Percentiles rank a stretch among this genome's conserved stretches.
These are phyloP conservation scores for Rhodomyrtus psidioides DNA, from an alignment of 441 rosid species.

Conservation along the genomic window DNA sequence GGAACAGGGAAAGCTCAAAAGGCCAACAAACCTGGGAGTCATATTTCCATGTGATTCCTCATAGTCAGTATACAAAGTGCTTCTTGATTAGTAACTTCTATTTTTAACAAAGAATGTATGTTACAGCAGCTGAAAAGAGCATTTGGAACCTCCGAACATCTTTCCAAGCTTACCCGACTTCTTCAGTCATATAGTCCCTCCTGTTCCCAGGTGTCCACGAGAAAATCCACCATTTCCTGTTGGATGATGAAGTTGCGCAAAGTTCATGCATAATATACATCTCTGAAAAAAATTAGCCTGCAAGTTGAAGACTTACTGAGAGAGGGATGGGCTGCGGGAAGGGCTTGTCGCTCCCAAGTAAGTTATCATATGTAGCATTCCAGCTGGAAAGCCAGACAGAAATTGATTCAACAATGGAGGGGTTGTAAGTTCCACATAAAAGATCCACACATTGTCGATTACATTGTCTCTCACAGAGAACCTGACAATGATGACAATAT, in stretches of 20 bases:
- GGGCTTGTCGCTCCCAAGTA: conserved; percentile 4
- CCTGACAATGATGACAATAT: not conserved
- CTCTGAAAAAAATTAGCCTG: not conserved
- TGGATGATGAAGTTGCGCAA: not conserved
- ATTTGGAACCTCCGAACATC: not conserved
- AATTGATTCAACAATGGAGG: not conserved
- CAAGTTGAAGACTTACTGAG: not conserved
- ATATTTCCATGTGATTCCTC: not conserved
- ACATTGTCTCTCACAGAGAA: not conserved
- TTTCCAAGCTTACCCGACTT: not conserved
- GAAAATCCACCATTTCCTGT: conserved; percentile 14
- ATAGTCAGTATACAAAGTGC: not conserved
- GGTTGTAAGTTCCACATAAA: not conserved
- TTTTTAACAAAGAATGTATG: not conserved
- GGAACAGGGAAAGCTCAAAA: not conserved
- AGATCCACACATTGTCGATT: not conserved
- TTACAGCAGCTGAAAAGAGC: not conserved
- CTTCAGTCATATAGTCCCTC: conserved; percentile 8
- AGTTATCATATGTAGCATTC: conserved; percentile 5
- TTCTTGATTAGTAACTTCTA: not conserved
- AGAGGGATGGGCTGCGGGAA: conserved; percentile 7
- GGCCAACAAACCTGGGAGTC: not conserved
- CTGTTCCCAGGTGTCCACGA: conserved; percentile 8
- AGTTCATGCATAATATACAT: not conserved
- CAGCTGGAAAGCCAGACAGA: not conserved